Evolutionary conservation across 805 yeast genomes (phyloP), one percentile per base, ranked within the genome.

Genomic region (Pichia eremophila): DNA sequence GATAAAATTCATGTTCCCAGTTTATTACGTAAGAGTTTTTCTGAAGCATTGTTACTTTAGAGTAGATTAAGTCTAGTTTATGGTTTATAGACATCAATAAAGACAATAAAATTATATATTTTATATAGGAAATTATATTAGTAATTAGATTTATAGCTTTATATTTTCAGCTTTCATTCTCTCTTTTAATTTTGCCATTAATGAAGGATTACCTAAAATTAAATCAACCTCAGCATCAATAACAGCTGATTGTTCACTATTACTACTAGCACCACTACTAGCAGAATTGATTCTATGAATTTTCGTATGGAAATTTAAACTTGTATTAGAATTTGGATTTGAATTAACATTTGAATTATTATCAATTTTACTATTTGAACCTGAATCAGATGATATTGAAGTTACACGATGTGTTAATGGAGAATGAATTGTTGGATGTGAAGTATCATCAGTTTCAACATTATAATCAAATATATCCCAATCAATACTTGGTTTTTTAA

Each of bases 401-500:
- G n/a, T 18, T 6, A 17, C 39, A 8, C 19, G 19, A 17, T 18
- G 2, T 10, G 9, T 9, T 14, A 34, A 34, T 12, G 36, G 36
- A 8, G 36, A 34, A 15, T 17, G 31, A 25, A 6, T 28, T 17
- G 14, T 39, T 27, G 41, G 34, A 27, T 28, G 28, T 36, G 31
- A 34, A 14, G 19, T 18, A 8, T 35, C 39, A 8, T 41, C 48
- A 9, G 27, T 46, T 36, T 34, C 44, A 29, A 39, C 31, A 18
- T 28, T 38, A 25, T 47, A 45, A 38, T 50, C 49, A 40, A 48
- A 52, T 22, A 52, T 34, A 44, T 52, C 55, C 55, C 55, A 52
- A 43, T 52, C 55, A 5, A 52, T 52, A 39, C 55, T 52, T 34
- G 51, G 55, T 27, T 52, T 52, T 15, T 50, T 52, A 5, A 37